Evolutionary conservation across 176 grass and related monocot species (phyloP).

Genomic region (Pharus latifolius): DNA sequence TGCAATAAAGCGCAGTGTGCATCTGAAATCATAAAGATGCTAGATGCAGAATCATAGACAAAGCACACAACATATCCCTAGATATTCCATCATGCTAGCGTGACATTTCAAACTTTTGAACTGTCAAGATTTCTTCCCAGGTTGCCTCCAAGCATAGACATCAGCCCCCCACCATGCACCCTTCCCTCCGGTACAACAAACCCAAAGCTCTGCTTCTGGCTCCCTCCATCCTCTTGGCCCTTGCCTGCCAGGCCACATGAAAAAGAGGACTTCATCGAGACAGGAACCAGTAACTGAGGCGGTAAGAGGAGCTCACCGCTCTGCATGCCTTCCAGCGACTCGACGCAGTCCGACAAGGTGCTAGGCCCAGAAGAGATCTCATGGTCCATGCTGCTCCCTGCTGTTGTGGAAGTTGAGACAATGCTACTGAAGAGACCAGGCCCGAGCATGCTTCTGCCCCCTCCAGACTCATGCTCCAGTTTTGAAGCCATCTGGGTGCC

Average conservation of each 20-base stretch:
- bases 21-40: neutral
- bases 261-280: conserved; percentile 58
- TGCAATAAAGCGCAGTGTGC: neutral
- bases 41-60: neutral
- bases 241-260: conserved; percentile 5
- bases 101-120: conserved; percentile 14
- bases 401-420: conserved; percentile 32
- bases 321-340: conserved; percentile 29
- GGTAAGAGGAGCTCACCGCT: conserved; percentile 49
- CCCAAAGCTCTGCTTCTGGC: conserved; percentile 16
- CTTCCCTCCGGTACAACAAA: conserved; percentile 70
- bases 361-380: conserved; percentile 36
- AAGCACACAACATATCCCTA: neutral
- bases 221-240: conserved; percentile 15
- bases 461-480: conserved; percentile 9
- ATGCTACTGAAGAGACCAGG: conserved; percentile 32
- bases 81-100: no score
- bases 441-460: conserved; percentile 13
- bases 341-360: conserved; percentile 34
- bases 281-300: conserved; percentile 58
- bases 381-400: conserved; percentile 38
- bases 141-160: conserved; percentile 59
- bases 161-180: conserved; percentile 80
- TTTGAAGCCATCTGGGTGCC: conserved; percentile 33
- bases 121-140: conserved; percentile 18